Percentiles rank a stretch among this genome's conserved stretches.
Conservation (phyloP, 73 alveolate genomes). For the Uronychia setigera region DNA sequence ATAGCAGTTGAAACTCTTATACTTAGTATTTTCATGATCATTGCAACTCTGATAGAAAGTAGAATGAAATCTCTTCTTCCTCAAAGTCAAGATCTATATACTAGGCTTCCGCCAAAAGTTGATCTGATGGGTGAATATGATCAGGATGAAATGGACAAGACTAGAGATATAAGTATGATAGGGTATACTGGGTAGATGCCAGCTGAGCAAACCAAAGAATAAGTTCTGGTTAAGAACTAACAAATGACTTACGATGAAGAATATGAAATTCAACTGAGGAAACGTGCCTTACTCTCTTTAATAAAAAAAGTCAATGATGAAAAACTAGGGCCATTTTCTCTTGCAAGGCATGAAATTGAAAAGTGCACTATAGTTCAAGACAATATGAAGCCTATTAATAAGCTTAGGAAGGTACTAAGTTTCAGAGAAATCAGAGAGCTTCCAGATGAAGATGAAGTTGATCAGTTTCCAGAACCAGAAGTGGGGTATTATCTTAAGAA, state of each 20-base stretch:
- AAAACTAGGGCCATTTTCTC: background rate
- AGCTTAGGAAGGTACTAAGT: background rate
- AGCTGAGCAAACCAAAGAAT: background rate
- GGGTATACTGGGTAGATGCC: too few relatives aligned
- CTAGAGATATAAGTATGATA: background rate
- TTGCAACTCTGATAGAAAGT: conserved; percentile 35
- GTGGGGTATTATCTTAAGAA: background rate
- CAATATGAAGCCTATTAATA: background rate
- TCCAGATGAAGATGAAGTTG: background rate
- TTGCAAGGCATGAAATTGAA: background rate
- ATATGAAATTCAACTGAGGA: conserved; percentile 25
- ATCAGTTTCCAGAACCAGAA: background rate
- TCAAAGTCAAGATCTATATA: background rate
- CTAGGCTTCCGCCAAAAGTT: background rate
- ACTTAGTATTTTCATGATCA: conserved; percentile 18
- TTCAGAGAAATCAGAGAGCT: conserved; percentile 18
- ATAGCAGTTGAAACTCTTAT: background rate
- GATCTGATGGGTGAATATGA: conserved; percentile 9
- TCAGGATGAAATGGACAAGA: conserved; percentile 2
- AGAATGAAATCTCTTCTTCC: background rate
- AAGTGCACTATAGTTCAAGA: conserved; percentile 19
- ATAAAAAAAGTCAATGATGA: conserved; percentile 18
- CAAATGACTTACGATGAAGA: conserved; percentile 17
- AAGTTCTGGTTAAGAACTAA: conserved; percentile 2
- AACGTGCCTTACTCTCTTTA: conserved; percentile 18